Base-by-base conservation (phyloP, 164 flowering plant genomes). In the Piper betle region DNA sequence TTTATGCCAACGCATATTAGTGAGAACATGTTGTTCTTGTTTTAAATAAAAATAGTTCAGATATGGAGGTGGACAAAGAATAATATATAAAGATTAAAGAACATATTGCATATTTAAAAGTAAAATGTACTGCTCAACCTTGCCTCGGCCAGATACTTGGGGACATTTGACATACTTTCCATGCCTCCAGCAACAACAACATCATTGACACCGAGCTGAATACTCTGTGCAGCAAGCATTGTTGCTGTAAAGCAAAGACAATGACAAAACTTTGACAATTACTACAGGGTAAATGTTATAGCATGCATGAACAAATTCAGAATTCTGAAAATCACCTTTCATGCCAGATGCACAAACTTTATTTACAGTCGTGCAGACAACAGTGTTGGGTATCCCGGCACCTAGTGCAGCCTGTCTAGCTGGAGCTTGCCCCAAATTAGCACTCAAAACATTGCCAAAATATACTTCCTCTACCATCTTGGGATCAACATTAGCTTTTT, bases 401-500 rank as follows among this genome's bases (percentile, higher is more conserved):
- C 97, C 97, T 55, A 90, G 63, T 6, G 98, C 97, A 69, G 97
- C 98, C 74, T 93, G 98, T 62, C 96, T 83, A 57, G 98, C 97
- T 43, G 98, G 98, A 63, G 98, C 97, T 70, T 93, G 98, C 39
- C 98, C 98, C 62, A 93, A 73, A 80, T 93, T 93, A 46, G 97
- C 98, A 70, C 94, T 86, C 37, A 93, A 78, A 66, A 93, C 98
- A 76, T 93, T 93, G 39, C 98, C 98, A 74, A 93, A 93, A 73
- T 81, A 86, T 7, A 93, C 96, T 76, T 93, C 98, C 80, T 93
- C 86, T 55, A 93, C 98, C 33, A 83, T 80, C 9, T 84, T 69
- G 52, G 97, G 86, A 69, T 87, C 91, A 54, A 93, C 73, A 64
- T 77, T 82, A 41, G 98, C 91, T 71, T 88, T 82, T 65, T 77